Evolutionary conservation across 2,329 filamentous ascomycete genomes (phyloP).

Genomic region (Delphinella strobiligena): DNA sequence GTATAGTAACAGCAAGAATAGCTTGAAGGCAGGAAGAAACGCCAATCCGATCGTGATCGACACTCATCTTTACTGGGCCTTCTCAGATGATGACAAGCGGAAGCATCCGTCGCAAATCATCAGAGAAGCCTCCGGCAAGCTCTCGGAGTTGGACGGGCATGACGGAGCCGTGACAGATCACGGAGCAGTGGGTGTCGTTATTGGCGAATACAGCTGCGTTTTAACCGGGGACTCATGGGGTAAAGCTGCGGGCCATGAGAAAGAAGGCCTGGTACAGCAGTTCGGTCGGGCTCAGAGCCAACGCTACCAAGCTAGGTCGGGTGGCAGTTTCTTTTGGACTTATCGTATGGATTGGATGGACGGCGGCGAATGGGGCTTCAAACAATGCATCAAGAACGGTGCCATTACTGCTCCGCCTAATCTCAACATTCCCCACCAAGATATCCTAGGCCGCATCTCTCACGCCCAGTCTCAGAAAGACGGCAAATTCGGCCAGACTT

Average conservation of each 20-base stretch:
- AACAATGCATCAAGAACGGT: slow-evolving; percentile 35
- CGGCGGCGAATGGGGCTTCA: slow-evolving; percentile 51
- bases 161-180: slow-evolving; percentile 36
- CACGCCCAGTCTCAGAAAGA: slow-evolving; percentile 29
- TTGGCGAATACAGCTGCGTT: slow-evolving; percentile 49
- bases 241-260: slow-evolving; percentile 22
- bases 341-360: slow-evolving; percentile 51
- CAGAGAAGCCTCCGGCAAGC: slow-evolving; percentile 29
- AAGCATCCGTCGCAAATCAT: slow-evolving; percentile 43
- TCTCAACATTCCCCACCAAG: slow-evolving; percentile 23
- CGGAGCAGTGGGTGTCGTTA: slow-evolving; percentile 39
- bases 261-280: slow-evolving; percentile 27
- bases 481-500: slow-evolving; percentile 24
- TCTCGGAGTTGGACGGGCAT: slow-evolving; percentile 34
- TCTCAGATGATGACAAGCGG: slow-evolving; percentile 39
- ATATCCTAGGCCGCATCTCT: slow-evolving; percentile 26
- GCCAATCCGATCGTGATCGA: slow-evolving; percentile 42
- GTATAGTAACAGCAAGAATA: slow-evolving; percentile 34
- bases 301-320: slow-evolving; percentile 37
- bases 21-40: slow-evolving; percentile 14
- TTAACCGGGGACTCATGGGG: slow-evolving; percentile 39
- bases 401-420: slow-evolving; percentile 30
- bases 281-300: slow-evolving; percentile 39
- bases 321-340: slow-evolving; percentile 49
- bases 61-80: slow-evolving; percentile 49